Conservation (phyloP, 148 eudicot genomes). For the Pouteria glomerata region DNA sequence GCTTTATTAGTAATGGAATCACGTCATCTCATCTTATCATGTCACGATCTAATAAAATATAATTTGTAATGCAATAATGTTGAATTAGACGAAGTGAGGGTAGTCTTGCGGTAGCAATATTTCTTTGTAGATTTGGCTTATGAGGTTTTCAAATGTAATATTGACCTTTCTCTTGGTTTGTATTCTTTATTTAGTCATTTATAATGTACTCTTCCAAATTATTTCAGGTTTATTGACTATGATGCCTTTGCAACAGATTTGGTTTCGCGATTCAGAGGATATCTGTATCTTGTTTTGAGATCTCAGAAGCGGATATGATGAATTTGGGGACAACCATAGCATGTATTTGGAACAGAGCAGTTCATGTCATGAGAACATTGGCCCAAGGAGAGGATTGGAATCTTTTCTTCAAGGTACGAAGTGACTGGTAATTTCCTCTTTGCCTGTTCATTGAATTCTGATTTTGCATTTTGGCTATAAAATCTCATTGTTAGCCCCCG, state of each 20-base stretch:
- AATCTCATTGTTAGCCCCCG: too few relatives aligned
- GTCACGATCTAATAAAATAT: background rate
- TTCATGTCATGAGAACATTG: constrained; percentile 34
- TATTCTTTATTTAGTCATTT: background rate
- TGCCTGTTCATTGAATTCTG: background rate
- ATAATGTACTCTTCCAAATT: background rate
- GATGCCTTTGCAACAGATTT: constrained; percentile 30
- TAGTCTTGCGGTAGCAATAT: background rate
- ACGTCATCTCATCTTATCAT: constrained; percentile 2
- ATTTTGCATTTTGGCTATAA: background rate
- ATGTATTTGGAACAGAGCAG: constrained; percentile 47
- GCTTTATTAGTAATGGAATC: background rate
- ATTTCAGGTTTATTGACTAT: constrained; percentile 25
- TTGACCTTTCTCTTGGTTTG: background rate
- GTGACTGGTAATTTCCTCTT: background rate
- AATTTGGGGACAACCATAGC: constrained; percentile 28
- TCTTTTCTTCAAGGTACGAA: constrained; percentile 63
- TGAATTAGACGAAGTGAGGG: background rate
- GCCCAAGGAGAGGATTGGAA: constrained; percentile 81
- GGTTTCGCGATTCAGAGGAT: constrained; percentile 46
- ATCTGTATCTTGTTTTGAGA: constrained; percentile 47
- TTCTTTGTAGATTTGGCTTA: background rate
- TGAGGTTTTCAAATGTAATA: background rate
- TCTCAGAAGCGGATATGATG: constrained; percentile 51
- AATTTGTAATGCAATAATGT: background rate